Evolutionary conservation across 2,329 filamentous ascomycete species (phyloP), one percentile per base, ranked within the genome.

Genomic region (Dactylellina leptospora): DNA sequence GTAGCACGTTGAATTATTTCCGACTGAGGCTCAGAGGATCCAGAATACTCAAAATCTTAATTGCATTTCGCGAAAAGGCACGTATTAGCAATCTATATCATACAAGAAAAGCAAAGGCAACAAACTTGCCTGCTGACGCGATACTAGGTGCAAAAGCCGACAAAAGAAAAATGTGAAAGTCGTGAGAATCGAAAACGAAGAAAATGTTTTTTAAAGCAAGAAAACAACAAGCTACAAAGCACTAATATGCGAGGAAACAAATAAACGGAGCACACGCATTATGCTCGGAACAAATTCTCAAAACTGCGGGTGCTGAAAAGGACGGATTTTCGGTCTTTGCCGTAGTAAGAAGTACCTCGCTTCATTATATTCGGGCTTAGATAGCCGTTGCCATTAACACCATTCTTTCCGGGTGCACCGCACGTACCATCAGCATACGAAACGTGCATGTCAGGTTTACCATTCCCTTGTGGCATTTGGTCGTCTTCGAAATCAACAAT

Each of bases 321-420:
- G 53, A 51, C 58, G 33, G 58, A 61, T 53, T 61, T 61, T 30
- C 58, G 58, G 58, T 61, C 58, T 30, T 61, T 61, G 58, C 58
- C 58, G 36, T 61, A 61, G 33, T 61, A 40, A 23, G 58, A 61
- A 51, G 58, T 53, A 61, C 58, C 58, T 51, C 58, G 30, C 22
- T 61, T 61, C 58, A 61, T 51, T 9, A 47, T 59, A 28, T 53
- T 20, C 10, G 45, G 44, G 30, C 25, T 61, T 27, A 53, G 47
- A 44, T 51, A 51, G 4, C 58, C 58, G 18, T 61, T 61, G 8
- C 58, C 45, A 9, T 42, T 61, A 20, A 25, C 45, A 6, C 44
- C 33, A 1, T 61, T 61, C 28, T 42, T 50, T 61, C 58, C 58
- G 8, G 44, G 56, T 16, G 28, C 42, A 5, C 44, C 56, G n/a